Evolutionary conservation across 2,329 filamentous ascomycete species (phyloP).

Genomic region (Pyrenophora tritici-repentis): DNA sequence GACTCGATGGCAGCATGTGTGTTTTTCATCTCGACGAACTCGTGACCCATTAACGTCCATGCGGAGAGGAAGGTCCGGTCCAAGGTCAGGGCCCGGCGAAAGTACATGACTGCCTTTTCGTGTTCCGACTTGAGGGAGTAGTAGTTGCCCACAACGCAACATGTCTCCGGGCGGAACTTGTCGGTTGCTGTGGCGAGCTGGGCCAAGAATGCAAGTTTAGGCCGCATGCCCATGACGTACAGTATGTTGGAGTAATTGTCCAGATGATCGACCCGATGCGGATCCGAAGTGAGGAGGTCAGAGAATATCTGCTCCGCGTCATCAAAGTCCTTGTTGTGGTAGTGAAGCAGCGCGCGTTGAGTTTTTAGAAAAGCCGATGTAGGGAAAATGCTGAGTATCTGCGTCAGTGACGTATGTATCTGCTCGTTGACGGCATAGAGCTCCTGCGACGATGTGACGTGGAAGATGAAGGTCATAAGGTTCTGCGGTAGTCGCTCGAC

Average conservation of each 20-base stretch:
- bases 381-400: slow-evolving; percentile 84
- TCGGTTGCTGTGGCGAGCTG: slow-evolving; percentile 90
- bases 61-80: slow-evolving; percentile 90
- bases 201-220: slow-evolving; percentile 89
- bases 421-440: slow-evolving; percentile 83
- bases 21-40: slow-evolving; percentile 98
- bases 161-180: slow-evolving; percentile 95
- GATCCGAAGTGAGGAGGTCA: slow-evolving; percentile 70
- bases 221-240: slow-evolving; percentile 85
- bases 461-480: slow-evolving; percentile 92
- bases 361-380: slow-evolving; percentile 87
- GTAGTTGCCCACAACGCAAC: slow-evolving; percentile 96
- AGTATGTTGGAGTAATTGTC: slow-evolving; percentile 98
- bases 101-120: slow-evolving; percentile 98
- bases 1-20: slow-evolving; percentile 97
- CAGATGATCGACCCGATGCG: slow-evolving; percentile 79
- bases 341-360: slow-evolving; percentile 83
- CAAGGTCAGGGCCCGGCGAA: slow-evolving; percentile 86
- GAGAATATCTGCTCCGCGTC: slow-evolving; percentile 66
- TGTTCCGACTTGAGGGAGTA: slow-evolving; percentile 93
- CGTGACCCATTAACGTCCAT: slow-evolving; percentile 98
- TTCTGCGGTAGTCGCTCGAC: slow-evolving; percentile 79
- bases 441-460: slow-evolving; percentile 87
- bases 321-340: slow-evolving; percentile 82
- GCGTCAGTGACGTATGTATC: slow-evolving; percentile 74